Evolutionary conservation across 2,329 filamentous ascomycete genomes (phyloP).

Genomic region (Colletotrichum salicis): DNA sequence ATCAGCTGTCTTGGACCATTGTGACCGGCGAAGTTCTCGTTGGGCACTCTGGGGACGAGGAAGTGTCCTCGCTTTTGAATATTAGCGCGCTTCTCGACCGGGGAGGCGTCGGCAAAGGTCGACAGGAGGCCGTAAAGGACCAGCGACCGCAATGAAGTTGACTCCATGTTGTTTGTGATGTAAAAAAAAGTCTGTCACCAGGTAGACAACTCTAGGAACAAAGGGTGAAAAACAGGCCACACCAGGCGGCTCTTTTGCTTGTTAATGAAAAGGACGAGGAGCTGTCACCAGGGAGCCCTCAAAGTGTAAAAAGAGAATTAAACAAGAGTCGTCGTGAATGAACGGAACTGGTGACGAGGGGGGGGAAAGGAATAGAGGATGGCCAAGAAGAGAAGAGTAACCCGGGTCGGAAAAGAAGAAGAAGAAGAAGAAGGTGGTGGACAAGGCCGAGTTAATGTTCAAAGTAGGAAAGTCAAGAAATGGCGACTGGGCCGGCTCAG

Average conservation of each 20-base stretch:
- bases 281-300: constrained; percentile 34
- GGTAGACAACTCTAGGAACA: constrained; percentile 3
- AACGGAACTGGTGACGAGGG: constrained; percentile 6
- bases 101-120: constrained; percentile 41
- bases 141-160: constrained; percentile 28
- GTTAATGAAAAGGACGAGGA: constrained; percentile 24
- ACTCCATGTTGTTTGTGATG: constrained; percentile 26
- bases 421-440: not conserved
- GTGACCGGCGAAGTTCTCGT: constrained; percentile 62
- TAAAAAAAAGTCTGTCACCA: constrained; percentile 25
- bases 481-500: constrained; percentile 3
- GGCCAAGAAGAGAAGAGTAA: constrained; percentile 25
- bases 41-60: constrained; percentile 67
- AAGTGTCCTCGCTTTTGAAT: constrained; percentile 66
- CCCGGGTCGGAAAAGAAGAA: not conserved
- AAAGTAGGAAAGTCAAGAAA: constrained; percentile 25
- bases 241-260: constrained; percentile 29
- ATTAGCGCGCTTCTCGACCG: constrained; percentile 37
- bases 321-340: constrained; percentile 15
- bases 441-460: constrained; percentile 25
- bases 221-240: constrained; percentile 23
- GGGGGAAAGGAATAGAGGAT: not conserved
- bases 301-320: not conserved
- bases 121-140: constrained; percentile 29
- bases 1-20: constrained; percentile 71